These are phyloP conservation scores for Sarcodon sp. DNA, from an alignment of 768 basidiomycete genomes.

Conservation along the genomic window DNA sequence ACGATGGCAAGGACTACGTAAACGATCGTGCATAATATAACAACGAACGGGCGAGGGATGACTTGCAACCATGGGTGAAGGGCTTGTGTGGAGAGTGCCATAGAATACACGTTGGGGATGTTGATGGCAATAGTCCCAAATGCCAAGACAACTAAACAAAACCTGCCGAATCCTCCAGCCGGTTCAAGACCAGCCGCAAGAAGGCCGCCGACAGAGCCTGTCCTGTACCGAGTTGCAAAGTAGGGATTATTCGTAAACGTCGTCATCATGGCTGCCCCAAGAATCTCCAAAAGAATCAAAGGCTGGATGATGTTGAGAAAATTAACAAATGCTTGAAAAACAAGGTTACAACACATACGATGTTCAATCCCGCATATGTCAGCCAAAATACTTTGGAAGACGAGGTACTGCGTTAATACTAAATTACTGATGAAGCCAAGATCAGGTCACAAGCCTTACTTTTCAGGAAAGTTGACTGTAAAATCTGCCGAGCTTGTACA, in stretches of 20 bases:
- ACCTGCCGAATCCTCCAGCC: conserved; percentile 27
- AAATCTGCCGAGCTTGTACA: conserved; percentile 24
- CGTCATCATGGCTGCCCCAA: conserved; percentile 33
- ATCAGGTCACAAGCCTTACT: background rate
- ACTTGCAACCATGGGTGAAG: conserved; percentile 25
- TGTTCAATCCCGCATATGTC: conserved; percentile 22
- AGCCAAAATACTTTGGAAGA: conserved; percentile 22
- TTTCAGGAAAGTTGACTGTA: conserved; percentile 27
- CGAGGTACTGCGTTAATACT: background rate
- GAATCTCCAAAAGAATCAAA: conserved; percentile 27
- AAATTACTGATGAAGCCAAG: background rate
- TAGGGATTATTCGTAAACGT: conserved; percentile 18
- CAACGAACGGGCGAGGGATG: conserved; percentile 26
- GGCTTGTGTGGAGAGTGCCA: conserved; percentile 30
- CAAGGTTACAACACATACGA: background rate
- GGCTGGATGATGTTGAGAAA: conserved; percentile 5
- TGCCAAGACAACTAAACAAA: conserved; percentile 31
- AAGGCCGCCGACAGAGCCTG: conserved; percentile 31
- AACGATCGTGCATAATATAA: conserved; percentile 24
- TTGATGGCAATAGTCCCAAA: conserved; percentile 34
- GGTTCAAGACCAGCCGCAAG: conserved; percentile 25
- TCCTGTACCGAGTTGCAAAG: conserved; percentile 21
- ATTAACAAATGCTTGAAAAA: background rate
- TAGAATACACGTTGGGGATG: conserved; percentile 32
- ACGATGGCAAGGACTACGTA: conserved; percentile 35